These are phyloP conservation scores for Chenopodium berlandieri DNA, from an alignment of 148 eudicot species.

Conservation along the genomic window DNA sequence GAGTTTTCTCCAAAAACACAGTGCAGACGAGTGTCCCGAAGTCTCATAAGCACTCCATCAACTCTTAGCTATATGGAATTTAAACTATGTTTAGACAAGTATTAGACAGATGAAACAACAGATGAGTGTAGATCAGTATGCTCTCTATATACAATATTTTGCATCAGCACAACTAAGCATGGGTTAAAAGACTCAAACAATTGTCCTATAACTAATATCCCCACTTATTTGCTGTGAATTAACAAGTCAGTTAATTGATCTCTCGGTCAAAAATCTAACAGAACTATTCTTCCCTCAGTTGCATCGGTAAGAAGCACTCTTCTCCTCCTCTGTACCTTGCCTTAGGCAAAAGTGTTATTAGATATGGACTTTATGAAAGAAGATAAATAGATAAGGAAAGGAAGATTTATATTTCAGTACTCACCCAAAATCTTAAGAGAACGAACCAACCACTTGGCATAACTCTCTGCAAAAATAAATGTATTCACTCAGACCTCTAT, in stretches of 20 bases:
- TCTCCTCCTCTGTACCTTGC: background rate
- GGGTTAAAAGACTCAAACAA: background rate
- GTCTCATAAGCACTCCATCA: conserved; percentile 91
- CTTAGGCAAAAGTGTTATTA: background rate
- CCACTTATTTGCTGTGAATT: background rate
- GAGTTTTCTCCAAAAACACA: conserved; percentile 48
- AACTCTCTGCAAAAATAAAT: conserved; percentile 64
- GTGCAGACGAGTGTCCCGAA: conserved; percentile 87
- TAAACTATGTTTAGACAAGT: conserved; percentile 12
- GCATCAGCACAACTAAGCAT: background rate
- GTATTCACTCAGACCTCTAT: conserved; percentile 23
- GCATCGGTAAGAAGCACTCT: background rate
- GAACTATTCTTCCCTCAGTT: background rate
- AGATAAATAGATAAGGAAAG: background rate
- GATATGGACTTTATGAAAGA: background rate
- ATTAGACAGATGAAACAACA: background rate
- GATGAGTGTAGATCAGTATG: background rate
- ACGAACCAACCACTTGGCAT: conserved; percentile 96
- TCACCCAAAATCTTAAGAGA: conserved; percentile 94
- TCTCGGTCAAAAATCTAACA: background rate
- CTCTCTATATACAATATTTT: background rate
- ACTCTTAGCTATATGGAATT: conserved; percentile 73
- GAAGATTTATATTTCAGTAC: conserved; percentile 23
- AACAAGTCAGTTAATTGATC: background rate
- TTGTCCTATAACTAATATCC: background rate